Percentiles rank a stretch among this genome's conserved stretches.
Conservation (phyloP, 345 rosid species). For the Acer saccharum region DNA sequence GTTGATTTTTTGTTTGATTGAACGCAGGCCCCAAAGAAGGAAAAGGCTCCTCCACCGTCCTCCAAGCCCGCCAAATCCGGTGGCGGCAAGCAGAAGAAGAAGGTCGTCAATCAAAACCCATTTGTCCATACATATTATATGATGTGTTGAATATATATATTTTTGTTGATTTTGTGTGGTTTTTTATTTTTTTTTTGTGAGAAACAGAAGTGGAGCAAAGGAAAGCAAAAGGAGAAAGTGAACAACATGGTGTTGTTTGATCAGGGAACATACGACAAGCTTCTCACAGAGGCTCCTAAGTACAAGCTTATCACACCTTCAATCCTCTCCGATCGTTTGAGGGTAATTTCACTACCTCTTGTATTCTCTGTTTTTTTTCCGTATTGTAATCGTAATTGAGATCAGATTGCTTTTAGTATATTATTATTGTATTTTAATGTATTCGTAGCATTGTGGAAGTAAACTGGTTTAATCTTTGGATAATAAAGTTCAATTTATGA, state of each 20-base stretch:
- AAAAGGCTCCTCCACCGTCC: conserved; percentile 44
- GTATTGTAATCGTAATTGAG: no score
- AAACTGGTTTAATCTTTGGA: no score
- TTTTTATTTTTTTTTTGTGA: not conserved
- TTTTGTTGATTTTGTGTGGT: not conserved
- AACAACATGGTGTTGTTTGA: conserved; percentile 93
- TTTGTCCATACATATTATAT: not conserved
- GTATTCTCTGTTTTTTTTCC: not conserved
- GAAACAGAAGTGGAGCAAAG: conserved; percentile 86
- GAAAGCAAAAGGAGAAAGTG: conserved; percentile 94
- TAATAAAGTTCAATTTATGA: no score
- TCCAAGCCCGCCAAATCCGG: conserved; percentile 44
- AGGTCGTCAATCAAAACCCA: conserved; percentile 15
- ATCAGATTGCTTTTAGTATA: not conserved
- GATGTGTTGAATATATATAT: not conserved
- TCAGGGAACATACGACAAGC: conserved; percentile 81
- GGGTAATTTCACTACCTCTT: conserved; percentile 43
- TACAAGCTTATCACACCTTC: conserved; percentile 85
- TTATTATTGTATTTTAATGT: not conserved
- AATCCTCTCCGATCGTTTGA: conserved; percentile 79
- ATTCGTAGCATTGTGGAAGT: no score
- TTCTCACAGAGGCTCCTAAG: conserved; percentile 75
- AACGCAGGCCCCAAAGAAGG: conserved; percentile 45
- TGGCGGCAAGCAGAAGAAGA: conserved; percentile 52
- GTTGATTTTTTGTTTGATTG: not conserved